phyloP scores from a whole-genome alignment of 2,329 filamentous ascomycete genomes.

The Aquanectria penicillioides region DNA sequence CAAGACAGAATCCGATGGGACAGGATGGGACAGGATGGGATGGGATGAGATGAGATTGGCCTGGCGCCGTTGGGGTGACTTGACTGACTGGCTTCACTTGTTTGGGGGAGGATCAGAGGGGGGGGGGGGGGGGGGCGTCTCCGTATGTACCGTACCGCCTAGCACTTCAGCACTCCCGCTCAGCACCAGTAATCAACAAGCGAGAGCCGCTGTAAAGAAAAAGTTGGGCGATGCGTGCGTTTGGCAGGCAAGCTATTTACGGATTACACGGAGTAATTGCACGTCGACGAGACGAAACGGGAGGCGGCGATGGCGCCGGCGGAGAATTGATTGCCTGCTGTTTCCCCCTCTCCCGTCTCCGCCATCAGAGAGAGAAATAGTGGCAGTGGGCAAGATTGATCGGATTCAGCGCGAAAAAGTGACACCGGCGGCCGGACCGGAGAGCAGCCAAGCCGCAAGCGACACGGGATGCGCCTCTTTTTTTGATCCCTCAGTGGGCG shows the following conservation, averaged over 20 bases:
- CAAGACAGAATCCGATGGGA: not conserved
- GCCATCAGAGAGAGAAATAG: too few species aligned
- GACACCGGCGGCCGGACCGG: constrained; percentile 20
- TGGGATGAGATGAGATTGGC: not conserved
- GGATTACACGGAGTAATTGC: constrained; percentile 9
- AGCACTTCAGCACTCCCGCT: too few species aligned
- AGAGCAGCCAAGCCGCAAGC: constrained; percentile 4
- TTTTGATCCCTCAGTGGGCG: too few species aligned
- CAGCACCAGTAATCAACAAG: too few species aligned
- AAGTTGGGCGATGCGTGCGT: too few species aligned
- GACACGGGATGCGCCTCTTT: not conserved
- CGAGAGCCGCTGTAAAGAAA: too few species aligned
- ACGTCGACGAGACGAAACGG: too few species aligned
- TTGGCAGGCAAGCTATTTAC: too few species aligned
- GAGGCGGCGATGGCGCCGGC: not conserved
- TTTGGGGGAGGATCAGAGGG: not conserved
- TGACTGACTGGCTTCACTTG: not conserved
- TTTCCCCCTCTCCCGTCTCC: not conserved
- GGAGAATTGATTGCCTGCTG: not conserved
- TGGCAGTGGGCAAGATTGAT: too few species aligned
- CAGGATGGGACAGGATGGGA: constrained; percentile 29
- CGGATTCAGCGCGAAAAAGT: too few species aligned
- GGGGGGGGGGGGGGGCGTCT: not conserved
- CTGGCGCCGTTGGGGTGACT: not conserved
- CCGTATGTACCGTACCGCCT: too few species aligned